Evolutionary conservation across 441 rosid species (phyloP).

Genomic region (Oxalis stricta): DNA sequence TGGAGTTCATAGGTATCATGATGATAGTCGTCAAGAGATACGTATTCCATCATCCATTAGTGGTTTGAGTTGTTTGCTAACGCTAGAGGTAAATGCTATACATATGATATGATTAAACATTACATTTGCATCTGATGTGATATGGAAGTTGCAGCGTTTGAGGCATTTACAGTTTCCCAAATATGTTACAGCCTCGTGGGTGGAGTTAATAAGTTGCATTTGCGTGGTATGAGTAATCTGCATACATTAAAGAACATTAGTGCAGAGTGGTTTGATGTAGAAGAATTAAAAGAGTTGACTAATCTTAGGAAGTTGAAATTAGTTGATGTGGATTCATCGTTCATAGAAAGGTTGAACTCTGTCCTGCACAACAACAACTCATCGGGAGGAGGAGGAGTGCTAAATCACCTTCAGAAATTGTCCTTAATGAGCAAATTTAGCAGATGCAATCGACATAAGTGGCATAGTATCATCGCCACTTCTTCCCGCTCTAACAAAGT

Average conservation of each 20-base stretch:
- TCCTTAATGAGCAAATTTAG: no score
- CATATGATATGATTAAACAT: conserved; percentile 10
- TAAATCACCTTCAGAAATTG: no score
- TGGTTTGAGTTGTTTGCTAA: conserved; percentile 6
- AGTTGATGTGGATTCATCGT: conserved; percentile 11
- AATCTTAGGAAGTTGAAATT: conserved; percentile 24
- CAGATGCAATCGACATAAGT: conserved; percentile 14
- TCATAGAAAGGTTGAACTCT: conserved; percentile 13
- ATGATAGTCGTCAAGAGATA: conserved; percentile 8
- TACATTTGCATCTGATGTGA: conserved; percentile 4
- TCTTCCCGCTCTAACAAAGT: conserved; percentile 21
- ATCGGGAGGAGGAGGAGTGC: conserved; percentile 14
- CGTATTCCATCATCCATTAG: conserved; percentile 4
- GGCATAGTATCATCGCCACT: conserved; percentile 10
- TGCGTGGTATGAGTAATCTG: conserved; percentile 13
- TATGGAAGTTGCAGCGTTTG: conserved; percentile 13
- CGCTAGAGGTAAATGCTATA: conserved; percentile 9
- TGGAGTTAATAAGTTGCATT: conserved; percentile 13
- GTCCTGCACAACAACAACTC: conserved; percentile 2
- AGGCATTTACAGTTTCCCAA: conserved; percentile 22
- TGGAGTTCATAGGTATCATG: no score
- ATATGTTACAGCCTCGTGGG: no score
- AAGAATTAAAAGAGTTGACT: conserved; percentile 10
- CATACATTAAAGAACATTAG: conserved; percentile 27
- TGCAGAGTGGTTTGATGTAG: conserved; percentile 12